phyloP scores from a whole-genome alignment of 2,329 filamentous ascomycete species.

The Colletotrichum salicis region DNA sequence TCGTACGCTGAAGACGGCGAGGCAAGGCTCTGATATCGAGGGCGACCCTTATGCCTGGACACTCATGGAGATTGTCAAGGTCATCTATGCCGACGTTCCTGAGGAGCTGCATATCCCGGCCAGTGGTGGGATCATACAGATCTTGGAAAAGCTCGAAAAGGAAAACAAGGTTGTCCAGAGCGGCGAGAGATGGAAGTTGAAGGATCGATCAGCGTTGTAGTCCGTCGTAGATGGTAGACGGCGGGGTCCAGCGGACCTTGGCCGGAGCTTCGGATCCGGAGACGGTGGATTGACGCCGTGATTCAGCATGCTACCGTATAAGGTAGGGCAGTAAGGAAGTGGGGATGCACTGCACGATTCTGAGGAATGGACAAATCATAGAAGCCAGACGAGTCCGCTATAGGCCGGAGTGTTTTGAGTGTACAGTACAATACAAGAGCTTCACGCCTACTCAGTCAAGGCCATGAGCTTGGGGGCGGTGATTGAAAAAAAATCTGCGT shows the following conservation, averaged over 20 bases:
- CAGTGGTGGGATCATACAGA: constrained; percentile 78
- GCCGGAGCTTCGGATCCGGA: background rate
- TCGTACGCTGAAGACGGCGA: constrained; percentile 61
- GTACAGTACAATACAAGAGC: background rate
- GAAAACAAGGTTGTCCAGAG: constrained; percentile 73
- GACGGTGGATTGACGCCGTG: background rate
- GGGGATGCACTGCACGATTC: background rate
- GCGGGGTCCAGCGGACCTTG: background rate
- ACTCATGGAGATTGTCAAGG: constrained; percentile 84
- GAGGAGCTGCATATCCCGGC: constrained; percentile 81
- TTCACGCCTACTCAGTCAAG: background rate
- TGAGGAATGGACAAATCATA: background rate
- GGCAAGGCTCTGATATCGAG: constrained; percentile 39
- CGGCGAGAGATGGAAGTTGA: constrained; percentile 55
- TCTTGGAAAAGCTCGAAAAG: constrained; percentile 79
- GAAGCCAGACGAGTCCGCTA: background rate
- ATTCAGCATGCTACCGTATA: background rate
- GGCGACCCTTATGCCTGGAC: constrained; percentile 63
- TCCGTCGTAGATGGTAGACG: background rate
- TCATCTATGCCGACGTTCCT: constrained; percentile 85
- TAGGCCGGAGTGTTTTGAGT: background rate
- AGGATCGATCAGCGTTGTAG: constrained; percentile 54
- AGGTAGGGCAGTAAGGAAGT: background rate
- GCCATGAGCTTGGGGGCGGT: background rate
- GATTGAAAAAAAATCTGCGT: background rate